These are phyloP conservation scores for Batkoa obscura DNA, from an alignment of 371 early-diverging fungal species.

Conservation along the genomic window DNA sequence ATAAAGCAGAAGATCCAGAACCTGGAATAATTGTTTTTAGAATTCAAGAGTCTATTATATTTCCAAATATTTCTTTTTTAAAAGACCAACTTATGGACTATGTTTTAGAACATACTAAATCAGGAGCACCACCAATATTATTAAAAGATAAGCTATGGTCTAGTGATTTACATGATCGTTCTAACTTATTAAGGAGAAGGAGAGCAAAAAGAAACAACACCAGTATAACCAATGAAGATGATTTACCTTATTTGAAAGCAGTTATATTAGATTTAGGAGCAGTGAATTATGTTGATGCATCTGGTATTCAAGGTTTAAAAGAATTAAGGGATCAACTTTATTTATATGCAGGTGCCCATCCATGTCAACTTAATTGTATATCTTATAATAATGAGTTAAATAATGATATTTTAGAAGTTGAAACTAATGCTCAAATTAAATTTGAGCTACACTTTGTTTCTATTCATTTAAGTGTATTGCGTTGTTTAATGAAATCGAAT, in stretches of 20 bases:
- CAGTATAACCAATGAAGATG: background rate
- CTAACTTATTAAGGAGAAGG: background rate
- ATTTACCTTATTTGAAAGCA: conserved; percentile 21
- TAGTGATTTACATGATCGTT: conserved; percentile 3
- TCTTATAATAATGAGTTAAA: background rate
- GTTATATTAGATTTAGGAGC: conserved; percentile 57
- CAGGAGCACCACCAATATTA: background rate
- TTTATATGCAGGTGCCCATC: conserved; percentile 21
- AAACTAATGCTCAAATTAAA: background rate
- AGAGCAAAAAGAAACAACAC: background rate
- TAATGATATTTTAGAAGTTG: background rate
- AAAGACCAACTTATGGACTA: conserved; percentile 5
- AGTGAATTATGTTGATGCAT: conserved; percentile 27
- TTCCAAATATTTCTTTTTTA: conserved; percentile 25
- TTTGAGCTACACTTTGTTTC: background rate
- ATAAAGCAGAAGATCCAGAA: conserved; percentile 8
- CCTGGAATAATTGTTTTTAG: conserved; percentile 21
- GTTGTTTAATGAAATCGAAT: too few relatives aligned
- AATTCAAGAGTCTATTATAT: conserved; percentile 23
- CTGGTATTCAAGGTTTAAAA: conserved; percentile 3
- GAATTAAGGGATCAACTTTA: conserved; percentile 10
- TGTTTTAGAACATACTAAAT: background rate
- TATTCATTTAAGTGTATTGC: background rate
- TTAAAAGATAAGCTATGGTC: conserved; percentile 12
- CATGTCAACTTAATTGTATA: background rate